Base-by-base conservation (phyloP, 192 early-diverging fungal genomes). In the Umbelopsis ramanniana region DNA sequence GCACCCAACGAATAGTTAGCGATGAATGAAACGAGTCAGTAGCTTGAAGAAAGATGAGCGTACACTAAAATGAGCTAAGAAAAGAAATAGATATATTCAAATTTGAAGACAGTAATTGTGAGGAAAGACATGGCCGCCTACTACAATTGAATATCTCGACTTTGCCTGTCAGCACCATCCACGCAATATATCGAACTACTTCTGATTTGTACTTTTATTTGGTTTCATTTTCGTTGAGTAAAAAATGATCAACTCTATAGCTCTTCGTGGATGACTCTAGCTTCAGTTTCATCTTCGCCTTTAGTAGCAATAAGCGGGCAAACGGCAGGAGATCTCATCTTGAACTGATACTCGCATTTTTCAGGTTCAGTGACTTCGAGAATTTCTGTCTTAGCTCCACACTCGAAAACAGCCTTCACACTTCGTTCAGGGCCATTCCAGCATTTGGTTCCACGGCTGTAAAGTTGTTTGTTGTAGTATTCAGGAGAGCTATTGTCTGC, bases 391-490 rank as follows among this genome's bases (percentile, higher is more conserved):
- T 87, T 82, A 0, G 74, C 70, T 0, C 93, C 94, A 79, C 97
- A 99, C 70, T 91, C 89, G 40, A 98, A 81, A 33, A 70, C 69
- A 14, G 89, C 84, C 75, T 75, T 66, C 21, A 87, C 75, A 80
- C 76, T 76, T 24, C 97, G 87, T 15, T 89, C 83, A 3, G 96
- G 97, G 0, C 96, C 97, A 72, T 97, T 96, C 97, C 97, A 99
- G 83, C 97, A 99, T 43, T 87, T 85, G 19, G 86, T 80, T 26
- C 97, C 97, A 68, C 87, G 75, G 7, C 80, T 81, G 74, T 91
- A 96, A 70, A 84, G 76, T 77, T 96, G 93, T 46, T 78, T 52
- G 6, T 71, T 46, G 69, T 95, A 90, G 68, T 74, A 67, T 17
- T 46, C 40, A 21, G 77, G 76, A 38, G 74, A 78, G 22, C 46